Base-by-base conservation (phyloP, 148 eudicot species). In the Pouteria glomerata region DNA sequence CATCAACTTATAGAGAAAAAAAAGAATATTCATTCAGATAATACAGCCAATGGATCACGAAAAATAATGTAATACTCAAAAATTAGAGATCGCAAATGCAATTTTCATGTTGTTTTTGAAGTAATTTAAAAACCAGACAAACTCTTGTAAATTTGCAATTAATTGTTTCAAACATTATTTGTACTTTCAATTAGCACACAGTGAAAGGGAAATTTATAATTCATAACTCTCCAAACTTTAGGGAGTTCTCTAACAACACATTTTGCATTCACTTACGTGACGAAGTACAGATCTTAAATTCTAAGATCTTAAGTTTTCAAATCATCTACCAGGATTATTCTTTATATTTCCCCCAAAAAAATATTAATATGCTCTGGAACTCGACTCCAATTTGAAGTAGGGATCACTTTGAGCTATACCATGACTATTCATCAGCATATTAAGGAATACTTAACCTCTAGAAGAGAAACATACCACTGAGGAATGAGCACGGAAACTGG, bases 401-500 rank as follows among this genome's bases (percentile, higher is more conserved):
- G 37, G 57, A 70, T 15, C 33, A 35, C 5, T 16, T 56, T 0
- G 26, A 69, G 7, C 13, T 26, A 10, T 29, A 58, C 4, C 24
- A 68, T 30, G 44, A 68, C 7, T 33, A 65, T 15, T 65, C 0
- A 0, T 69, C 47, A 35, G 1, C 63, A 41, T 18, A 14, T 1
- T 55, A 27, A 44, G 56, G 3, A 70, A 30, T 21, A 59, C 30
- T n/a, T 30, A 23, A 71, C 16, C 41, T 24, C 24, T 29, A 35
- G 48, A 65, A 59, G 77, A 34, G 18, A 48, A 74, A 42, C 66
- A 75, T 90, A 91, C 98, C 96, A 94, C 98, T 55, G 93, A 91
- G 37, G 84, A 73, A 78, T 94, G 98, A 69, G 98, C 98, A 61
- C 89, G 97, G 70, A 94, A 94, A 63, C 85, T 89, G 75, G 97